These are phyloP conservation scores for Penicillium sp. DNA, from an alignment of 2,329 filamentous ascomycete genomes.

Conservation along the genomic window DNA sequence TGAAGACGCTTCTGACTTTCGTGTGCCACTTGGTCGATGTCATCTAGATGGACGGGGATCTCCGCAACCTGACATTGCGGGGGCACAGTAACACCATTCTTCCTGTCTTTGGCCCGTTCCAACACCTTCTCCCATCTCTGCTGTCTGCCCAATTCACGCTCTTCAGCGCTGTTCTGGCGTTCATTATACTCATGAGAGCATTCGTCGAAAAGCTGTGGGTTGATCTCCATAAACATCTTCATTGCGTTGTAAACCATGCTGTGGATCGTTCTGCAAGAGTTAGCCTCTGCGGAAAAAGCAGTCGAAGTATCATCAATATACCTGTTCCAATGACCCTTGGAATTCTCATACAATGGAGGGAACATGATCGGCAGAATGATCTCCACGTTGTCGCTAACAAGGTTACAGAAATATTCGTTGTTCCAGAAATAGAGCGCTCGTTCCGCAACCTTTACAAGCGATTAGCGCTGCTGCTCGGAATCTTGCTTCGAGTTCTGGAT, in stretches of 20 bases:
- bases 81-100: slow-evolving; percentile 45
- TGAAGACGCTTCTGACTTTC: slow-evolving; percentile 82
- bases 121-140: slow-evolving; percentile 81
- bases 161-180: slow-evolving; percentile 82
- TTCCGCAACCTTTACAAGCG: too few relatives aligned
- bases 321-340: slow-evolving; percentile 98
- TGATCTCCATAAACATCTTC: slow-evolving; percentile 99
- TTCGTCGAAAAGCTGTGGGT: slow-evolving; percentile 94
- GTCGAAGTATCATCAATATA: too few relatives aligned
- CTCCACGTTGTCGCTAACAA: slow-evolving; percentile 97
- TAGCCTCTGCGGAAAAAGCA: too few relatives aligned
- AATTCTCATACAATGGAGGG: slow-evolving; percentile 94
- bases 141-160: slow-evolving; percentile 74
- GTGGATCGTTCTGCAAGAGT: slow-evolving; percentile 70
- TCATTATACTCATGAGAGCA: slow-evolving; percentile 98
- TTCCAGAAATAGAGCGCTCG: slow-evolving; percentile 99
- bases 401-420: slow-evolving; percentile 99
- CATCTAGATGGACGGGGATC: too few relatives aligned
- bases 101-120: slow-evolving; percentile 66
- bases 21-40: slow-evolving; percentile 64
- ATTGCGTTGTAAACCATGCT: slow-evolving; percentile 99
- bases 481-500: too few relatives aligned
- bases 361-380: slow-evolving; percentile 99
- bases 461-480: too few relatives aligned
- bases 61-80: too few relatives aligned